A percentile compares a stretch with the other conserved stretches of the same genome.
Evolutionary conservation across 139 green algal species (phyloP).

Genomic region (Micromonas pusilla): DNA sequence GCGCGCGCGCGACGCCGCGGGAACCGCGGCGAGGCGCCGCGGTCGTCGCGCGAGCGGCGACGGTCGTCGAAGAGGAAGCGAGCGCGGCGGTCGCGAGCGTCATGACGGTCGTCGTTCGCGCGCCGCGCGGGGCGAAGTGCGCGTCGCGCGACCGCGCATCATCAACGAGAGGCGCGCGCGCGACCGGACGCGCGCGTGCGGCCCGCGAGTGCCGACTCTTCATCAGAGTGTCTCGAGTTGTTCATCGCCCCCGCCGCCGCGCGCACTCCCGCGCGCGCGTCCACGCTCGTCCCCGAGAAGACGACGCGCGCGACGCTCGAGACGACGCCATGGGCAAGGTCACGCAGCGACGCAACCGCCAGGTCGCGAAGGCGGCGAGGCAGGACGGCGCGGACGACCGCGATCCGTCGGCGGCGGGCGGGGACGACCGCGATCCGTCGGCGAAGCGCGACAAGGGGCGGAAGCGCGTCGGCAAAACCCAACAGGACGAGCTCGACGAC

Average conservation of each 20-base stretch:
- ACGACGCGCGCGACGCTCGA: no score
- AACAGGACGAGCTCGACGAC: background rate
- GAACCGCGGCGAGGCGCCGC: background rate
- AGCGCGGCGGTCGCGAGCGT: background rate
- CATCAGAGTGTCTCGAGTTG: background rate
- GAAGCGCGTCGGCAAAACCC: background rate
- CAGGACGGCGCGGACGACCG: no score
- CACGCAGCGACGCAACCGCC: no score
- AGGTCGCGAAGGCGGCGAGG: no score
- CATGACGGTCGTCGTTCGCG: background rate
- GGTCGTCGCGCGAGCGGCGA: no score
- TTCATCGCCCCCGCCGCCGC: background rate
- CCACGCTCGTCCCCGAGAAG: no score
- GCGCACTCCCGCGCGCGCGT: background rate
- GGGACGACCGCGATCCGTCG: no score
- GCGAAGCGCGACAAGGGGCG: background rate
- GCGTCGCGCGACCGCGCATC: background rate
- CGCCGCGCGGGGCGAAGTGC: background rate
- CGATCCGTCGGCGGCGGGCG: no score
- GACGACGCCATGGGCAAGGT: no score
- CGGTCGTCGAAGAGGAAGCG: background rate
- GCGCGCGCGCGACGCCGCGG: background rate
- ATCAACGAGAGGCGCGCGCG: background rate
- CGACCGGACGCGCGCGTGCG: background rate
- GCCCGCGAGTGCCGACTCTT: background rate